Base-by-base conservation (phyloP, 2,329 filamentous ascomycete genomes). In the Cadophora sp. region DNA sequence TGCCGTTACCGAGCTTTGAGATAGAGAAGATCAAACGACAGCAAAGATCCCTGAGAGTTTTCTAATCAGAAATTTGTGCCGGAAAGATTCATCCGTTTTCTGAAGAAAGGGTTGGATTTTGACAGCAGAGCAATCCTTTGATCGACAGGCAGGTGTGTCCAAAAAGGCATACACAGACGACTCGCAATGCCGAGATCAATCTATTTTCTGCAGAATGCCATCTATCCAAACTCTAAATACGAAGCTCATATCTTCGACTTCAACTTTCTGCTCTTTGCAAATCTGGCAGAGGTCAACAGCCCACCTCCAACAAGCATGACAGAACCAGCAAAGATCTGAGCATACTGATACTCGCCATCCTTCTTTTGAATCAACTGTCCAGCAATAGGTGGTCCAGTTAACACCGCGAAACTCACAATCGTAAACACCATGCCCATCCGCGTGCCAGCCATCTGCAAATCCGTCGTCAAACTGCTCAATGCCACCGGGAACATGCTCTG, bases 351-450 rank as follows among this genome's bases (percentile, higher is more conserved):
- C 8, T 77, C 72, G 0, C 84, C 85, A 12, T 78, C 71, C 27
- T 81, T 79, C 12, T 73, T 77, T 68, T 83, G 75, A 26, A 88
- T 80, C 70, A 88, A 75, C 2, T 82, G 83, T 3, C 86, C 86
- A 2, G 82, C 84, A 68, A 87, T 85, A 0, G 86, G 85, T 4
- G 85, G 82, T 0, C 86, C 86, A 3, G 83, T 86, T 62, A 88
- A 75, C 2, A 81, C 82, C 0, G 85, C 84, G 62, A 88, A 81
- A n/a, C 81, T 82, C 22, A 87, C 81, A 65, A 86, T 81, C 26
- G 80, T 75, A 61, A 88, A 83, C 5, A 84, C 81, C 83, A 87
- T 85, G 1, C 86, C 86, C 77, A 87, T 85, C n/a, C 85, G 78
- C n/a, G 85, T 82, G 0, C 86, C 86, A 5, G 80, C 79, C 75